These are phyloP conservation scores for Marasmius sp. DNA, from an alignment of 1,284 basidiomycete species.

Conservation along the genomic window DNA sequence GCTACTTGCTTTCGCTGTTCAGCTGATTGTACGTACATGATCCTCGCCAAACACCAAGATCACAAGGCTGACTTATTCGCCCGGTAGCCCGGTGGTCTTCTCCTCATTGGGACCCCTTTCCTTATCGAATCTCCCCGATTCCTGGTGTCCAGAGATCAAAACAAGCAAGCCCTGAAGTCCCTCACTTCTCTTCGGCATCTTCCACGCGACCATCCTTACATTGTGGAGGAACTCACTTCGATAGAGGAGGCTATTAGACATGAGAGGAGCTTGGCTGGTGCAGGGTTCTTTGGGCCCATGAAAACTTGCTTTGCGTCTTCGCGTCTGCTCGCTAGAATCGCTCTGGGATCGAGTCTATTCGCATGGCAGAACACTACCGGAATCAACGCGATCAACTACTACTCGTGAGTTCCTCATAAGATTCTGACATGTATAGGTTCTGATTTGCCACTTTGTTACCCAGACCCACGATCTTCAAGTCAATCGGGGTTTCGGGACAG, in stretches of 20 bases:
- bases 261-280: conserved; percentile 30
- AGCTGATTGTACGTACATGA: conserved; percentile 36
- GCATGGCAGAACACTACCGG: conserved; percentile 36
- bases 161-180: conserved; percentile 36
- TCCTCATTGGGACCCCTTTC: conserved; percentile 41
- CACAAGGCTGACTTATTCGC: neutral
- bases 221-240: conserved; percentile 34
- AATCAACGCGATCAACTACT: conserved; percentile 45
- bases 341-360: conserved; percentile 30
- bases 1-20: conserved; percentile 50
- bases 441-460: neutral
- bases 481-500: conserved; percentile 40
- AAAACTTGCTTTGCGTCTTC: conserved; percentile 27
- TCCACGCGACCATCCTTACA: conserved; percentile 34
- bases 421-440: neutral
- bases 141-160: conserved; percentile 42
- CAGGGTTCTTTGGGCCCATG: conserved; percentile 32
- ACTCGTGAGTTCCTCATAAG: conserved; percentile 26
- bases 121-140: conserved; percentile 50
- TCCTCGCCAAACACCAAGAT: neutral
- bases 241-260: conserved; percentile 28
- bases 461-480: conserved; percentile 38
- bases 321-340: conserved; percentile 24
- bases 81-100: conserved; percentile 41
- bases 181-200: conserved; percentile 40